Evolutionary conservation across 768 basidiomycete species (phyloP).

Genomic region (Peribolospora kevripleyi): DNA sequence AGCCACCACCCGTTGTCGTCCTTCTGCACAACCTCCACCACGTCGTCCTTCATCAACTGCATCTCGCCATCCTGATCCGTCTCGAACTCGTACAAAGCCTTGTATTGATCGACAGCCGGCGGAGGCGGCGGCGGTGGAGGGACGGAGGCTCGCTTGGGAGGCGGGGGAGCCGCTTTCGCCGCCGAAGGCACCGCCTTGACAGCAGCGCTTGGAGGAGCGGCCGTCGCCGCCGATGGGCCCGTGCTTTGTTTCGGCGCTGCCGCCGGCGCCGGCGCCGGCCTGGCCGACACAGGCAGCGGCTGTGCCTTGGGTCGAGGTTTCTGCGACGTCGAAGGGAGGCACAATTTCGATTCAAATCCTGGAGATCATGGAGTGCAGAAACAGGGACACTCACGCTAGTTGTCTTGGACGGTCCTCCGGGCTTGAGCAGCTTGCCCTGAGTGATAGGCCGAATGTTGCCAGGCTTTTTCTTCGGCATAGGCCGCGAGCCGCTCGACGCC

Average conservation of each 20-base stretch:
- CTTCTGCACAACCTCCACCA: slow-evolving; percentile 76
- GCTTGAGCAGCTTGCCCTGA: slow-evolving; percentile 50
- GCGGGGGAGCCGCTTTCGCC: slow-evolving; percentile 25
- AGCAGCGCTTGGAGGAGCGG: slow-evolving; percentile 7
- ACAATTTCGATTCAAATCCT: not conserved
- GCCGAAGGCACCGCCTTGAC: slow-evolving; percentile 12
- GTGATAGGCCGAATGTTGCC: slow-evolving; percentile 67
- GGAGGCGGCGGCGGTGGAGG: slow-evolving; percentile 31
- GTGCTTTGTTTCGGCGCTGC: not conserved
- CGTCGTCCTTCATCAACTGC: slow-evolving; percentile 63
- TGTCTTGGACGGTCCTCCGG: slow-evolving; percentile 39
- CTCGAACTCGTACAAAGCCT: slow-evolving; percentile 72
- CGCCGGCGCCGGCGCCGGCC: not conserved
- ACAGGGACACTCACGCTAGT: not conserved
- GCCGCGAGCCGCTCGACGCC: slow-evolving; percentile 50
- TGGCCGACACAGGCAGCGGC: not conserved
- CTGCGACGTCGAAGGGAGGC: not conserved
- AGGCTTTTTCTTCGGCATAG: slow-evolving; percentile 64
- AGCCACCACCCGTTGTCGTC: slow-evolving; percentile 97
- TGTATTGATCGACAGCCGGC: slow-evolving; percentile 50
- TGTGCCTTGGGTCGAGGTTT: not conserved
- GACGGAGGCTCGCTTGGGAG: slow-evolving; percentile 25
- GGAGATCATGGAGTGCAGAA: not conserved
- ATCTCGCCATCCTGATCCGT: slow-evolving; percentile 76
- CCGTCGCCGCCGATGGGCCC: slow-evolving; percentile 13